A percentile compares a stretch with the other conserved stretches of the same genome.
Conservation (phyloP, 2,329 filamentous ascomycete genomes). For the Neonectria sp. region DNA sequence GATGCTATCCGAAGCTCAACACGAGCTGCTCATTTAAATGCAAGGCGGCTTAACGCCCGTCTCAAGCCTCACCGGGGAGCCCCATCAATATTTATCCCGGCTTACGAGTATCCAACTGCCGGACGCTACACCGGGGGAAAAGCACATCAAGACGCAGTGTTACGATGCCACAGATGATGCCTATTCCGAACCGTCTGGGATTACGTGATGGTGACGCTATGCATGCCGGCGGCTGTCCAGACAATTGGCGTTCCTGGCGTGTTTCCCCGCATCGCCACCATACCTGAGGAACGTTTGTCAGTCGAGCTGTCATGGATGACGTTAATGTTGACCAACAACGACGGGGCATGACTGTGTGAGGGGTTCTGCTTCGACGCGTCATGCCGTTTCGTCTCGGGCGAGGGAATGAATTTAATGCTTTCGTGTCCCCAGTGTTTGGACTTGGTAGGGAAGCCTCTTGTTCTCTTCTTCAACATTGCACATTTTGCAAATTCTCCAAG, state of each 20-base stretch:
- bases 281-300: conserved; percentile 21
- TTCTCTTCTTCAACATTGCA: neutral
- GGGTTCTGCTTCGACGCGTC: conserved; percentile 11
- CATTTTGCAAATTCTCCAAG: neutral
- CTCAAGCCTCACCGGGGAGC: neutral
- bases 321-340: conserved; percentile 29
- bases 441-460: neutral
- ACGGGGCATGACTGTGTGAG: conserved; percentile 1
- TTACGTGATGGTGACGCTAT: conserved; percentile 47
- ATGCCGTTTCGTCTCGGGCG: neutral
- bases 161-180: conserved; percentile 1
- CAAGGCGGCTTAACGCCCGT: neutral
- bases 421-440: neutral
- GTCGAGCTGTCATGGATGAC: conserved; percentile 50
- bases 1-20: neutral
- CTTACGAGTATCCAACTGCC: neutral
- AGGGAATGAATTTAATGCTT: conserved; percentile 1
- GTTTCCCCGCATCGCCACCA: conserved; percentile 36
- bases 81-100: conserved; percentile 37
- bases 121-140: neutral
- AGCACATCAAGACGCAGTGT: neutral
- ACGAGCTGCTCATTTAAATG: neutral
- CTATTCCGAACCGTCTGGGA: conserved; percentile 10
- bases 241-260: conserved; percentile 29
- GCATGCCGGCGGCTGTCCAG: neutral